Evolutionary conservation across 768 basidiomycete species (phyloP).

Genomic region (Cantharellus cinnabarinus): DNA sequence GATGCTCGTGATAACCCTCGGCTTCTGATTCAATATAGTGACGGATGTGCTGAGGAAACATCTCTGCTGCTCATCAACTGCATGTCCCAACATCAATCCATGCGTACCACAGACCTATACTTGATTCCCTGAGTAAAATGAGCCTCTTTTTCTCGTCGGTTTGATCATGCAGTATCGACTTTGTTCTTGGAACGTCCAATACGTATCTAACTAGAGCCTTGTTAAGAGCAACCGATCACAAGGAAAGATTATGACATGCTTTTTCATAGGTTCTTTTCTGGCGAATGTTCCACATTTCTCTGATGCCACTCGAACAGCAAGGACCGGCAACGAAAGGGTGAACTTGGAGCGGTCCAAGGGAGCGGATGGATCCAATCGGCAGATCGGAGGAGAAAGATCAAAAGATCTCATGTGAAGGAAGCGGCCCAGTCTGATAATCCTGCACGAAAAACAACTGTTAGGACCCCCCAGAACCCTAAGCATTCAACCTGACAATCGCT

Average conservation of each 20-base stretch:
- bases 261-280: conserved; percentile 35
- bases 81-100: background rate
- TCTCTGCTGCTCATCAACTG: conserved; percentile 28
- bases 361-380: conserved; percentile 21
- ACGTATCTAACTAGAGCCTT: conserved; percentile 25
- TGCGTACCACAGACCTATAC: background rate
- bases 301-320: conserved; percentile 46
- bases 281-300: conserved; percentile 33
- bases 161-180: conserved; percentile 34
- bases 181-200: conserved; percentile 48
- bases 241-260: conserved; percentile 19
- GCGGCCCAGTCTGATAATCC: background rate
- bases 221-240: background rate
- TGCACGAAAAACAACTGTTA: background rate
- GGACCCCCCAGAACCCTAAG: background rate
- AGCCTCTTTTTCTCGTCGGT: conserved; percentile 32
- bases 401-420: background rate
- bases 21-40: conserved; percentile 36
- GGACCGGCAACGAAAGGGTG: conserved; percentile 38
- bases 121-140: conserved; percentile 32
- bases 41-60: conserved; percentile 35
- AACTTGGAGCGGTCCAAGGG: conserved; percentile 45
- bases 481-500: too few relatives aligned
- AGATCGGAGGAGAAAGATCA: conserved; percentile 25
- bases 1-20: conserved; percentile 35